Conservation (phyloP, 163 green algal species). For the Chloromonas sp. region DNA sequence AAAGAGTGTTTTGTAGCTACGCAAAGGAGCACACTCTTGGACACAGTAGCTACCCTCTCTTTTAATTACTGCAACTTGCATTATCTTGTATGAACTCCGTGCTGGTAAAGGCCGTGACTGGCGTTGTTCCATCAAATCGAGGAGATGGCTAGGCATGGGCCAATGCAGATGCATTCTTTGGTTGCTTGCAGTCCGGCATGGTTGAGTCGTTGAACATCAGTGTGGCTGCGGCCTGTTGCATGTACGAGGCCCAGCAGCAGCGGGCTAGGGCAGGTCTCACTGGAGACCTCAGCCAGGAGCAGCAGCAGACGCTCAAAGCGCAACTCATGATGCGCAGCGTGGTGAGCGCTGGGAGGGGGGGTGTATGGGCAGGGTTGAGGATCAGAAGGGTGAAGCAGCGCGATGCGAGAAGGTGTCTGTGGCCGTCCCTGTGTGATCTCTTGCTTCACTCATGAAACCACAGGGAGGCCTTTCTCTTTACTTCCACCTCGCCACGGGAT, state of each 20-base stretch:
- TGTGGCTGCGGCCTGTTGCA: conserved; percentile 72
- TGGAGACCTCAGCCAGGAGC: conserved; percentile 61
- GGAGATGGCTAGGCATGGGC: neutral
- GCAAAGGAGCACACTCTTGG: neutral
- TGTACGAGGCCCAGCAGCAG: conserved; percentile 63
- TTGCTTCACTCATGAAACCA: too few species aligned
- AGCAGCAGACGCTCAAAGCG: conserved; percentile 60
- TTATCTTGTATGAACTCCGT: neutral
- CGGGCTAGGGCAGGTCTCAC: conserved; percentile 45
- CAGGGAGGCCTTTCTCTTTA: too few species aligned
- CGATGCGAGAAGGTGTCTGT: too few species aligned
- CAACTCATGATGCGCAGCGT: conserved; percentile 38
- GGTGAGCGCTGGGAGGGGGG: conserved; percentile 6
- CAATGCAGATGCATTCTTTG: neutral
- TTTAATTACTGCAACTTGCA: neutral
- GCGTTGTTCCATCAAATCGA: neutral
- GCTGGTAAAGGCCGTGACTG: neutral
- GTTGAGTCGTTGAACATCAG: conserved; percentile 90
- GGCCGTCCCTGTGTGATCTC: too few species aligned
- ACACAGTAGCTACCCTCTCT: too few species aligned
- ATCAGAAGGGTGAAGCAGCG: too few species aligned
- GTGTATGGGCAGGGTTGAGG: too few species aligned
- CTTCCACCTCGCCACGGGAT: too few species aligned
- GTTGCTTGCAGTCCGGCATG: conserved; percentile 54
- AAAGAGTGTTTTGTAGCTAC: neutral